Evolutionary conservation across 2,329 filamentous ascomycete species (phyloP), one percentile per base, ranked within the genome.

Genomic region (Aphanoascus verrucosus): DNA sequence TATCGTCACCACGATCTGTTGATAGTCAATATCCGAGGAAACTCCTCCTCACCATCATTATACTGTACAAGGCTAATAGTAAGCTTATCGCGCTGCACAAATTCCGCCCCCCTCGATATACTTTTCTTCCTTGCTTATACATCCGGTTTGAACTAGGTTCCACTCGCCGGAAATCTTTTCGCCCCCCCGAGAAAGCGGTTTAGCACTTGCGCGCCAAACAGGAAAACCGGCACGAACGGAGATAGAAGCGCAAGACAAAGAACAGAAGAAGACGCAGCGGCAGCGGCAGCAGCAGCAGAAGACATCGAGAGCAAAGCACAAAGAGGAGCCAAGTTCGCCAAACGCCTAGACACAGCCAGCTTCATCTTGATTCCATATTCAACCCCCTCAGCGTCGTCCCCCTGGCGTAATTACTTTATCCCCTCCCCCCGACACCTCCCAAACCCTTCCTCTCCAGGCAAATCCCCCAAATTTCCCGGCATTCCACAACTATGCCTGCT

Each of bases 401-500:
- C 45, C 38, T 47, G 23, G 37, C 46, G 19, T 38, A 34, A 42
- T 43, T 34, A 15, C 37, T 20, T 43, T 38, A 28, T 44, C 52
- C 35, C 20, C 54, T 14, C 9, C 17, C 34, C 38, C 19, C n/a
- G n/a, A n/a, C n/a, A n/a, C n/a, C n/a, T n/a, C n/a, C 46, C 19
- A 19, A 6, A 32, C 47, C 41, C 54, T 49, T 58, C 48, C 52
- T 56, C 54, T 47, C 41, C 19, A 15, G 9, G 17, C 37, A 41
- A 17, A 23, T 23, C 40, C 40, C 7, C 31, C 40, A 5, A 52
- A 48, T 54, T 45, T 54, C 52, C 51, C 51, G 38, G 46, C 52
- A 28, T 55, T 52, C 50, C 47, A 54, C 47, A 55, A 63, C 58
- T 54, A 69, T 69, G 66, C 63, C 64, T 60, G 61, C 67, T 48